Conservation (phyloP, 495 filamentous ascomycete species). For the Daldinia childiae region DNA sequence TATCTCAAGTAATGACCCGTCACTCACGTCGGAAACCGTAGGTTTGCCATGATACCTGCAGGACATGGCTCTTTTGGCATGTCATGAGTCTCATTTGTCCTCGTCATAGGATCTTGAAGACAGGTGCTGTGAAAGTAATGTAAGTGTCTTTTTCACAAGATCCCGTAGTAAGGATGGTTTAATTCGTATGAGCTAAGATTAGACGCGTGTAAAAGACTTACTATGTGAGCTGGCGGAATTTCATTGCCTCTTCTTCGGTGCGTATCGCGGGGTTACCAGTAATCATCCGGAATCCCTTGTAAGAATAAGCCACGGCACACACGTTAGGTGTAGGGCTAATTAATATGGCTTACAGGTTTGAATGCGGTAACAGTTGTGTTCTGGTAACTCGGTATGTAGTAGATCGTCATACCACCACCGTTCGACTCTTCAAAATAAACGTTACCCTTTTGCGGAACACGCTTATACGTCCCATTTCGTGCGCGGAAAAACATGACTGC, state of each 20-base stretch:
- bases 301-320: background rate
- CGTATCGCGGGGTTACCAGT: conserved; percentile 43
- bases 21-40: conserved; percentile 48
- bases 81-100: conserved; percentile 44
- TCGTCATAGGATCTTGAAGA: conserved; percentile 45
- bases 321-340: background rate
- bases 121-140: conserved; percentile 25
- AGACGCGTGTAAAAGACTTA: conserved; percentile 9
- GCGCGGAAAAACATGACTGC: conserved; percentile 48
- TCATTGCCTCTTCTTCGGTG: conserved; percentile 39
- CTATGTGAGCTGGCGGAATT: conserved; percentile 48
- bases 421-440: conserved; percentile 48
- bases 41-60: conserved; percentile 52
- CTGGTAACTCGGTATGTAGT: conserved; percentile 53
- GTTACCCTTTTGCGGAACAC: conserved; percentile 49
- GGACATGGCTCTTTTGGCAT: conserved; percentile 44
- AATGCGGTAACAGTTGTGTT: conserved; percentile 49
- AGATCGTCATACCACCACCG: conserved; percentile 51
- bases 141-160: background rate
- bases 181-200: background rate
- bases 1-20: background rate
- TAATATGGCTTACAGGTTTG: conserved; percentile 40
- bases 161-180: background rate
- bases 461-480: conserved; percentile 48
- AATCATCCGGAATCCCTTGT: conserved; percentile 48